Conservation (phyloP, 495 filamentous ascomycete genomes). For the Cryomyces antarcticus region DNA sequence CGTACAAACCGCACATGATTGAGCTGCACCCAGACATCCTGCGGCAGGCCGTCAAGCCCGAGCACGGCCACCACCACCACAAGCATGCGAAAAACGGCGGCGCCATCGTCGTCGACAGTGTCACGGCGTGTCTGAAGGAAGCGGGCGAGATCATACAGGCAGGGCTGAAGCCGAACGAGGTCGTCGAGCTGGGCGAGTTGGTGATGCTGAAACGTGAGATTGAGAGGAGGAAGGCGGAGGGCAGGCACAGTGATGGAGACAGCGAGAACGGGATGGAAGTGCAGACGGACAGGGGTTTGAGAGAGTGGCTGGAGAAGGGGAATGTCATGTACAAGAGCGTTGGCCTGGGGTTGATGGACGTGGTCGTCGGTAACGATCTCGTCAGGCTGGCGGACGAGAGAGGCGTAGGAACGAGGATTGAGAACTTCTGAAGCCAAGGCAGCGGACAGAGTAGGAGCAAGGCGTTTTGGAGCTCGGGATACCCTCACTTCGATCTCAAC, state of each 20-base stretch:
- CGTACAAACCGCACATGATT: slow-evolving; percentile 66
- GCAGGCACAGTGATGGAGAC: slow-evolving; percentile 10
- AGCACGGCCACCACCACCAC: slow-evolving; percentile 35
- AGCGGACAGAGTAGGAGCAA: background rate
- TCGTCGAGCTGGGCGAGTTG: slow-evolving; percentile 75
- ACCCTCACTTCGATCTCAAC: no score
- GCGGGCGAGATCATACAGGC: slow-evolving; percentile 79
- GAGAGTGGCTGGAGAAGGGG: slow-evolving; percentile 52
- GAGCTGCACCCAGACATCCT: slow-evolving; percentile 67
- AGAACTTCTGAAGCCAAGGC: slow-evolving; percentile 35
- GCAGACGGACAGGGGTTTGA: slow-evolving; percentile 33
- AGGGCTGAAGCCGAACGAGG: slow-evolving; percentile 42
- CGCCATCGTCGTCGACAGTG: slow-evolving; percentile 63
- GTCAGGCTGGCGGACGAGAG: slow-evolving; percentile 51
- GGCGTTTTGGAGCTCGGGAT: no score
- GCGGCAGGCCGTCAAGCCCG: slow-evolving; percentile 38
- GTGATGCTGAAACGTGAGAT: slow-evolving; percentile 42
- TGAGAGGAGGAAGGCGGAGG: slow-evolving; percentile 16
- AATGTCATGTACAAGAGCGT: slow-evolving; percentile 82
- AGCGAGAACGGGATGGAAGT: slow-evolving; percentile 13
- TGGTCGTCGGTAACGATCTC: slow-evolving; percentile 55
- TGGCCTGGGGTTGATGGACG: slow-evolving; percentile 62
- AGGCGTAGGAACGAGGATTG: slow-evolving; percentile 50
- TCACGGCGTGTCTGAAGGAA: slow-evolving; percentile 60
- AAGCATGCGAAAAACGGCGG: slow-evolving; percentile 52